These are phyloP conservation scores for Cydonia oblonga DNA, from an alignment of 331 rosid species.

Conservation along the genomic window DNA sequence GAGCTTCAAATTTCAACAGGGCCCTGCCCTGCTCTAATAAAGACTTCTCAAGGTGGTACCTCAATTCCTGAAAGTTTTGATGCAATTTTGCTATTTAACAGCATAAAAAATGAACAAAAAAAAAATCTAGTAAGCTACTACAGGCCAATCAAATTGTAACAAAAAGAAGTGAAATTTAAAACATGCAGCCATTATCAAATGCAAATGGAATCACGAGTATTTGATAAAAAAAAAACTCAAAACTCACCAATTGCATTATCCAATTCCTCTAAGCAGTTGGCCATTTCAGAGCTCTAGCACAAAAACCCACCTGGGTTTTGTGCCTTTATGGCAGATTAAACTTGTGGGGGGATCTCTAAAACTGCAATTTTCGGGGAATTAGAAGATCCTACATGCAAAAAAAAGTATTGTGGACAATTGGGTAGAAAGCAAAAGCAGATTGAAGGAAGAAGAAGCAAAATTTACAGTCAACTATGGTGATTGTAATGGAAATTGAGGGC, in stretches of 20 bases:
- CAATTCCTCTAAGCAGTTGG: background rate
- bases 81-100: slow-evolving; percentile 15
- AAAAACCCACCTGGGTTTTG: background rate
- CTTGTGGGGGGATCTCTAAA: background rate
- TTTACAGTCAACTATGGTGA: background rate
- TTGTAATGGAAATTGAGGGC: background rate
- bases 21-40: slow-evolving; percentile 7
- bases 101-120: slow-evolving; percentile 3
- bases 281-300: slow-evolving; percentile 3
- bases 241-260: slow-evolving; percentile 11
- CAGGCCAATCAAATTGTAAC: background rate
- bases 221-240: background rate
- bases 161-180: background rate
- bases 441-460: background rate
- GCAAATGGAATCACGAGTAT: background rate
- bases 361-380: background rate
- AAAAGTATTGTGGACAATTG: background rate
- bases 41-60: slow-evolving; percentile 11
- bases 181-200: background rate
- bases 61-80: slow-evolving; percentile 12
- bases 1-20: slow-evolving; percentile 5
- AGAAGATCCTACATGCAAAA: background rate
- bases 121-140: slow-evolving; percentile 9
- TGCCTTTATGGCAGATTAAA: background rate
- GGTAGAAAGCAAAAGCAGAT: background rate